A percentile compares a stretch with the other conserved stretches of the same genome.
Conservation (phyloP, 1,284 basidiomycete genomes). For the Ceratobasidium sp. region DNA sequence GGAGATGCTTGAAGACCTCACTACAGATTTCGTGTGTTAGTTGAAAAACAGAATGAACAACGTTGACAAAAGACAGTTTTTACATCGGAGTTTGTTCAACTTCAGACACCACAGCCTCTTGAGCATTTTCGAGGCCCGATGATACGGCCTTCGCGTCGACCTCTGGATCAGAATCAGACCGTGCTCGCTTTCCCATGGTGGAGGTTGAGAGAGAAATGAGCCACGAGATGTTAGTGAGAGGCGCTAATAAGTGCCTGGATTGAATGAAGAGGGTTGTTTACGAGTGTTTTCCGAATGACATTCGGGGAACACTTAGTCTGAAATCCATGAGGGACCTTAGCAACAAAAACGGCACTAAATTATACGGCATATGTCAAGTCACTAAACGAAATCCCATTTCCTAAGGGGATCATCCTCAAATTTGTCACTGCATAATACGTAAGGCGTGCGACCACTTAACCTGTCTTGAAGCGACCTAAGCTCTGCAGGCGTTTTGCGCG, state of each 20-base stretch:
- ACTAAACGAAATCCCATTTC: no score
- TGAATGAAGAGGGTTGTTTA: neutral
- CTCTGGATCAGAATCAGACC: neutral
- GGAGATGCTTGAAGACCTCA: neutral
- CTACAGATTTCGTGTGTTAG: neutral
- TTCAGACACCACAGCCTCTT: neutral
- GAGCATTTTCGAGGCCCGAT: neutral
- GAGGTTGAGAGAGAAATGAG: neutral
- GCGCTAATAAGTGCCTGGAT: neutral
- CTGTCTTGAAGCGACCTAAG: no score
- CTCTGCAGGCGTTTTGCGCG: no score
- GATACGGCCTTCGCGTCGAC: neutral
- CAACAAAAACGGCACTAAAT: no score
- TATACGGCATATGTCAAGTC: no score
- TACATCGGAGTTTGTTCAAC: constrained; percentile 9
- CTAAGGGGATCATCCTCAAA: no score
- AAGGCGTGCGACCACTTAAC: no score
- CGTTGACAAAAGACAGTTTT: neutral
- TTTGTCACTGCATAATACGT: no score
- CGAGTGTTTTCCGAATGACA: neutral
- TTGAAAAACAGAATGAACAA: neutral
- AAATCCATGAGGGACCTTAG: no score
- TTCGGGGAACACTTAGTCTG: no score
- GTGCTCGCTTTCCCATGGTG: constrained; percentile 6
- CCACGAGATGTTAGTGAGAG: no score